Evolutionary conservation across 2,329 filamentous ascomycete genomes (phyloP), one percentile per base, ranked within the genome.

Genomic region (Lachnellula hyalina): DNA sequence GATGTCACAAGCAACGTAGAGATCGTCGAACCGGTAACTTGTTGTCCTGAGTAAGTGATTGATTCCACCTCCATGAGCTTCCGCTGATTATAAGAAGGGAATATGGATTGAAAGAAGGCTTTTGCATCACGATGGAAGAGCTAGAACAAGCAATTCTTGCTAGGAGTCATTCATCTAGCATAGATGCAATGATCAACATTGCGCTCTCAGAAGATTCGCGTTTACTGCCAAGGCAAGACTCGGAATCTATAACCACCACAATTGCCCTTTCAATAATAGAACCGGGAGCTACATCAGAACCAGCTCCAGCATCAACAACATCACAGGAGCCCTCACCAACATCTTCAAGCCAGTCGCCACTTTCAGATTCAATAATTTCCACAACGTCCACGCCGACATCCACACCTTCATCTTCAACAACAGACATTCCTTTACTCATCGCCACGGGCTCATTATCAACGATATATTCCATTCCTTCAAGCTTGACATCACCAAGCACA

Each of bases 31-130:
- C 52, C 52, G 12, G 34, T 61, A 15, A 17, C 50, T 23, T 61
- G 57, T 32, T 60, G 59, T 42, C 55, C 57, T 17, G 55, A 53
- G 59, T 61, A 42, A 54, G 57, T 56, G 47, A 41, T 49, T n/a
- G 4, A 38, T 3, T 28, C 19, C 21, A 15, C 15, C 14, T 3
- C 5, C 19, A 6, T 8, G 15, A n/a, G 28, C 41, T 47, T 5
- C 19, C 25, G 42, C 51, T 56, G 44, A 56, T 25, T 40, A 3
- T 15, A 14, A 8, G 40, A 53, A 60, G 58, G 11, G 17, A 51
- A 32, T 58, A 49, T 45, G 41, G 11, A 12, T 23, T 44, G n/a
- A 19, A 11, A 14, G 41, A 23, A 17, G 19, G 23, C 41, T 44
- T 19, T 12, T 44, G 19, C 21, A 14, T 44, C 12, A 12, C 41